Conservation (phyloP, 345 rosid species). For the Moringa oleifera region DNA sequence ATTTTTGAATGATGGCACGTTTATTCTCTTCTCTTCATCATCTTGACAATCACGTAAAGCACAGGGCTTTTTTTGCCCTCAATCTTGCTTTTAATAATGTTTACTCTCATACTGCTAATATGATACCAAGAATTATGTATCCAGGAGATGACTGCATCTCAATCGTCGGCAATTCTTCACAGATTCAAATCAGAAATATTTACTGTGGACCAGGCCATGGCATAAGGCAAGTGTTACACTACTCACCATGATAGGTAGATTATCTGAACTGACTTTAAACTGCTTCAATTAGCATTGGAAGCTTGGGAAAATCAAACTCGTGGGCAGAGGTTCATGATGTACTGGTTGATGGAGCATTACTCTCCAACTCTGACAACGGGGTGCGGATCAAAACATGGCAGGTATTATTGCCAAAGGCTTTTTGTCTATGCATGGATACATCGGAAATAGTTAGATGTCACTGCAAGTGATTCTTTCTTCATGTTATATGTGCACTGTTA, state of each 20-base stretch:
- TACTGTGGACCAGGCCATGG: slow-evolving; percentile 98
- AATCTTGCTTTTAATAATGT: not conserved
- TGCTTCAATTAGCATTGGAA: slow-evolving; percentile 57
- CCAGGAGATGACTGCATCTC: slow-evolving; percentile 95
- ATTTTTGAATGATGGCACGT: not conserved
- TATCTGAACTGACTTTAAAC: slow-evolving; percentile 2
- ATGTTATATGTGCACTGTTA: no score
- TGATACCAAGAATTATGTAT: slow-evolving; percentile 17
- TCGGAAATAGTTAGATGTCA: not conserved
- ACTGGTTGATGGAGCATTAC: slow-evolving; percentile 49
- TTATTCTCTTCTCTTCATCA: not conserved
- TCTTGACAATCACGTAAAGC: not conserved
- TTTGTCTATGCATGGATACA: not conserved
- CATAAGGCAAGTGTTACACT: slow-evolving; percentile 42
- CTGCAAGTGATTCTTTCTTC: not conserved
- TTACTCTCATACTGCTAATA: slow-evolving; percentile 3
- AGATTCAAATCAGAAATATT: slow-evolving; percentile 51
- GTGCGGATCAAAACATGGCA: slow-evolving; percentile 96
- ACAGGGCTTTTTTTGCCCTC: not conserved
- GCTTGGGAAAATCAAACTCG: slow-evolving; percentile 75
- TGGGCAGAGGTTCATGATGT: slow-evolving; percentile 51
- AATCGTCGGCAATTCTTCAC: slow-evolving; percentile 71
- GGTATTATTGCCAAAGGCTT: slow-evolving; percentile 28
- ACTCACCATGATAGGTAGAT: not conserved
- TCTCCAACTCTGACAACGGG: slow-evolving; percentile 72